Base-by-base conservation (phyloP, 1,284 basidiomycete species). In the Pascua guehoae region DNA sequence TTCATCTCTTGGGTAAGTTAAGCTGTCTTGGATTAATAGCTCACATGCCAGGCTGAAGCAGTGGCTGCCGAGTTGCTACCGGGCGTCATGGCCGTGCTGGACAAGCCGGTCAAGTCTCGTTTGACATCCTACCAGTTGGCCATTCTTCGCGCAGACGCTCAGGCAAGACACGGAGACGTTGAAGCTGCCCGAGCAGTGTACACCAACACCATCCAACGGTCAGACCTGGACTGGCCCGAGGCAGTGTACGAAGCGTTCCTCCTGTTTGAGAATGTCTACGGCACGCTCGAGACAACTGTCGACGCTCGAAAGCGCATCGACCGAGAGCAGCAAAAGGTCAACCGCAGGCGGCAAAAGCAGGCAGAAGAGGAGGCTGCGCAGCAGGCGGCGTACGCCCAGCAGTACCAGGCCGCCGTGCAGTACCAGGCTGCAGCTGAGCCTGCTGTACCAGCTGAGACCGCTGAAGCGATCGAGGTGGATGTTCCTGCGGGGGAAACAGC, bases 141-240 rank as follows among this genome's bases (percentile, higher is more conserved):
- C 4, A 53, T 68, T 2, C 54, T 71, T 1, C 56, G 59, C 8
- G 56, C 71, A 0, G 65, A 64, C 36, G 58, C 78, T 39, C 72
- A 79, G 40, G 71, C 68, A 71, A 84, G 84, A 61, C 79, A 83
- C 24, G 79, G 82, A 47, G 79, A 83, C 60, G 78, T 85, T 57
- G 80, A 83, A 12, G 78, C 82, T 50, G 88, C 86, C 1, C 84
- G 90, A 40, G 79, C 82, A 24, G 78, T 84, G 5, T 92, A 88
- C 75, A 77, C 79, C 17, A 82, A 85, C 55, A 79, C 86, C 12
- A 83, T 85, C 10, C 68, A 62, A 52, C 78, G 80, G 46, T 63
- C 66, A 7, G 87, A 87, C 70, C 67, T 95, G 43, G 93, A 97
- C 75, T 96, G 92, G 88, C 91, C 93, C 0, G 92, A 96, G 73